Conservation (phyloP, 2,329 filamentous ascomycete species). For the Epichloe glyceriae region DNA sequence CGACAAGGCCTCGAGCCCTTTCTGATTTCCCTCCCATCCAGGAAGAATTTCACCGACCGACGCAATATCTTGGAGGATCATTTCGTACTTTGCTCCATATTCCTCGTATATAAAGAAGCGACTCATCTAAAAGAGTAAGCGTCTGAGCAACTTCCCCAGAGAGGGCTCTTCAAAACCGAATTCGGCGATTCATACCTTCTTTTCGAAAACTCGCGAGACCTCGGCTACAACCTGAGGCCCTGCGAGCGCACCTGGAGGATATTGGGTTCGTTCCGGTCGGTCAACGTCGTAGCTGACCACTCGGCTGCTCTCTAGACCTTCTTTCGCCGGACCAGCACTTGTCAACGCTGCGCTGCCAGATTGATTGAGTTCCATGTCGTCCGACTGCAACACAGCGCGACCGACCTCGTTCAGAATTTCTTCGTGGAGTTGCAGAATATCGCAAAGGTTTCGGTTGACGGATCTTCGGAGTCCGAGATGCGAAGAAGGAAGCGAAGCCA, state of each 20-base stretch:
- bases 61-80: slow-evolving; percentile 67
- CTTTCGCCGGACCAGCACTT: not conserved
- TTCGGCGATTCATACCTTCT: slow-evolving; percentile 31
- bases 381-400: slow-evolving; percentile 53
- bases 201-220: slow-evolving; percentile 47
- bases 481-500: slow-evolving; percentile 56
- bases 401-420: slow-evolving; percentile 66
- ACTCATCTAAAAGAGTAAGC: slow-evolving; percentile 39
- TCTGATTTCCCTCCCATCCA: slow-evolving; percentile 69
- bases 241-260: slow-evolving; percentile 28
- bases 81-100: slow-evolving; percentile 80
- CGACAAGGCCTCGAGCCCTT: slow-evolving; percentile 72
- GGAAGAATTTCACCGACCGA: slow-evolving; percentile 54
- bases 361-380: slow-evolving; percentile 38
- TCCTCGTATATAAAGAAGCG: slow-evolving; percentile 82
- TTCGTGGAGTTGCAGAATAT: slow-evolving; percentile 75
- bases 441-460: slow-evolving; percentile 66
- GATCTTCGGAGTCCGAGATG: slow-evolving; percentile 53
- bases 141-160: not conserved
- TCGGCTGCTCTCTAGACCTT: not conserved
- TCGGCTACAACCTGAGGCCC: slow-evolving; percentile 48
- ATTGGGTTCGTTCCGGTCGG: slow-evolving; percentile 18
- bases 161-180: not conserved
- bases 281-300: slow-evolving; percentile 22
- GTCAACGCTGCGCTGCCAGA: slow-evolving; percentile 31